These are phyloP conservation scores for Silene coronaria DNA, from an alignment of 179 eudicot species.

Conservation along the genomic window DNA sequence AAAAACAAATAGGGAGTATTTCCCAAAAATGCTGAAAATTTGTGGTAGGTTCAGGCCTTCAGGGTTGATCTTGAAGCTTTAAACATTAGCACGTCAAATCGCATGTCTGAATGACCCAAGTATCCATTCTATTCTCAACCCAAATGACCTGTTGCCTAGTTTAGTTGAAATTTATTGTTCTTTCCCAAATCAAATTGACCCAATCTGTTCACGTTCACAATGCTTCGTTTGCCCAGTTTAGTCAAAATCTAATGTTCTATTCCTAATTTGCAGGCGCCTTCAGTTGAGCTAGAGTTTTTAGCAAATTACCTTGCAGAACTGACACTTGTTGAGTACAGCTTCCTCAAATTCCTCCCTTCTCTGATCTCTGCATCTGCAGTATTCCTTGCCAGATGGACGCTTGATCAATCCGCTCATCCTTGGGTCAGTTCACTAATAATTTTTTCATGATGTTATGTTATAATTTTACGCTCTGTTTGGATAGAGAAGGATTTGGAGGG, in stretches of 20 bases:
- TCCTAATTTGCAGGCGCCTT: slow-evolving; percentile 36
- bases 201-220: neutral
- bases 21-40: no score
- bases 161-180: no score
- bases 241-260: neutral
- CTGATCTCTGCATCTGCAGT: slow-evolving; percentile 76
- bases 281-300: slow-evolving; percentile 59
- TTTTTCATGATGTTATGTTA: neutral
- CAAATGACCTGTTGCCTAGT: neutral
- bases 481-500: no score
- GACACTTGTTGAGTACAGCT: slow-evolving; percentile 61
- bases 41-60: neutral
- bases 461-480: no score
- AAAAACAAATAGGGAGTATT: no score
- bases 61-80: neutral
- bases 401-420: slow-evolving; percentile 65
- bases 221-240: neutral
- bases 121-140: neutral
- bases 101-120: neutral
- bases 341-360: slow-evolving; percentile 71
- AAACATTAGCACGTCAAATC: neutral
- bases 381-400: slow-evolving; percentile 90
- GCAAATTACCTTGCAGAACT: slow-evolving; percentile 78
- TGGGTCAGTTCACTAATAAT: slow-evolving; percentile 49
- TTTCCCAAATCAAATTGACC: neutral